Evolutionary conservation across 352 stramenopile species (phyloP).

Genomic region (Globisporangium paroecandrum): DNA sequence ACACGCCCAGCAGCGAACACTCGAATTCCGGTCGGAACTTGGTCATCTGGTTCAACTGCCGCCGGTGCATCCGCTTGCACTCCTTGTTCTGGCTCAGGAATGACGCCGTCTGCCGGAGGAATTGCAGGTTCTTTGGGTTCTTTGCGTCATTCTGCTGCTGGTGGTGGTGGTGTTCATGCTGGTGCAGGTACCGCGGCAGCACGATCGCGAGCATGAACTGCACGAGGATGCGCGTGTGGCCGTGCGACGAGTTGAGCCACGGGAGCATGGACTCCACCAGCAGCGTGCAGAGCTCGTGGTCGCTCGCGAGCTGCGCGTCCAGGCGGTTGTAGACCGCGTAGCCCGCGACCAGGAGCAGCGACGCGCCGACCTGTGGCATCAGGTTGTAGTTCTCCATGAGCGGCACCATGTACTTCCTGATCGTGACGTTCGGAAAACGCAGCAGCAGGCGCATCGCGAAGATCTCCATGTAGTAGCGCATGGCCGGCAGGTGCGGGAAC

Average conservation of each 20-base stretch:
- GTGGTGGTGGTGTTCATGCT: constrained; percentile 13
- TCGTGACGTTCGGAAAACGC: constrained; percentile 44
- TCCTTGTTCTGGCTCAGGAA: constrained; percentile 85
- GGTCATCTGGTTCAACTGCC: constrained; percentile 59
- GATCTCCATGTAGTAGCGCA: constrained; percentile 83
- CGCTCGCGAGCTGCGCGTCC: constrained; percentile 21
- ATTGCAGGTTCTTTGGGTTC: constrained; percentile 23
- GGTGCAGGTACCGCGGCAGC: constrained; percentile 60
- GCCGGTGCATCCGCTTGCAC: constrained; percentile 77
- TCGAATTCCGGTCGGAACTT: constrained; percentile 64
- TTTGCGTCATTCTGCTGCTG: neutral
- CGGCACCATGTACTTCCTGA: constrained; percentile 40
- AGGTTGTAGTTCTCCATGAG: constrained; percentile 69
- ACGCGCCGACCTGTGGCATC: constrained; percentile 66
- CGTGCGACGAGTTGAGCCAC: constrained; percentile 77
- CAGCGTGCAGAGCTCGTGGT: constrained; percentile 18
- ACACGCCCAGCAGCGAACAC: constrained; percentile 66
- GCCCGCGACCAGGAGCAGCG: constrained; percentile 53
- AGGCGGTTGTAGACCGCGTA: constrained; percentile 35
- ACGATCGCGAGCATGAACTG: constrained; percentile 67
- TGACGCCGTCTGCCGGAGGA: constrained; percentile 46
- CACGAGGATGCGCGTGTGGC: constrained; percentile 77
- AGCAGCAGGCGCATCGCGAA: constrained; percentile 68
- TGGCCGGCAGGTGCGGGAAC: constrained; percentile 54
- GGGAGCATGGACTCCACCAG: constrained; percentile 55